Evolutionary conservation across 2,329 filamentous ascomycete genomes (phyloP).

Genomic region (Arthrocladium fulminans): DNA sequence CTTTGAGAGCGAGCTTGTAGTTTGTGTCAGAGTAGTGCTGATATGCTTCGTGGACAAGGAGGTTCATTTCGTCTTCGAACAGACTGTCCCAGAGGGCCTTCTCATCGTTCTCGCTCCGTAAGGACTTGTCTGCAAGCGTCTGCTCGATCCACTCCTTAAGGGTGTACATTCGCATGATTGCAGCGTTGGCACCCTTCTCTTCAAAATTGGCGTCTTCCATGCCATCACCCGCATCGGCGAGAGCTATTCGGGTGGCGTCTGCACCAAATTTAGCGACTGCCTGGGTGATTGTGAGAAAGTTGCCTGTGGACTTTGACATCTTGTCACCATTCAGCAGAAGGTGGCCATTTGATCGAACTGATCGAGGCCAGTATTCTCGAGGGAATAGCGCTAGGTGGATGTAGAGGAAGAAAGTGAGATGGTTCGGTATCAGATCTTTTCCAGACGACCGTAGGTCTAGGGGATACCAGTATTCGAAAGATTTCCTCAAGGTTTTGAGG

Average conservation of each 20-base stretch:
- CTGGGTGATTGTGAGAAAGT: constrained; percentile 86
- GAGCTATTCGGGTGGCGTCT: constrained; percentile 80
- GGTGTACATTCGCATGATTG: constrained; percentile 74
- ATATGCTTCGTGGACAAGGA: constrained; percentile 66
- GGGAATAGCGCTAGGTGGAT: constrained; percentile 85
- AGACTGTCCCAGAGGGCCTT: constrained; percentile 74
- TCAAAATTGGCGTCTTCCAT: constrained; percentile 97
- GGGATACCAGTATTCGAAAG: constrained; percentile 97
- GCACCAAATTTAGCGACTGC: constrained; percentile 87
- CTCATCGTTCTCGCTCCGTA: constrained; percentile 58
- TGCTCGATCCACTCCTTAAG: constrained; percentile 91
- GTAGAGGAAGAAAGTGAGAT: constrained; percentile 93
- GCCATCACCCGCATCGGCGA: constrained; percentile 89
- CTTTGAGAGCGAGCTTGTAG: constrained; percentile 81
- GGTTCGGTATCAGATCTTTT: constrained; percentile 89
- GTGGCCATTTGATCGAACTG: constrained; percentile 84
- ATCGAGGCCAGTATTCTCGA: constrained; percentile 77
- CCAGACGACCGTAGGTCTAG: constrained; percentile 79
- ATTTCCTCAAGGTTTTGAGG: constrained; percentile 72
- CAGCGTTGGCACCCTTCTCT: constrained; percentile 85
- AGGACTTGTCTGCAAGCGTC: constrained; percentile 60
- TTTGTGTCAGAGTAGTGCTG: constrained; percentile 70
- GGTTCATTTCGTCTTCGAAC: constrained; percentile 89
- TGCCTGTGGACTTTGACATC: constrained; percentile 96
- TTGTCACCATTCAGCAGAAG: constrained; percentile 93